Evolutionary conservation across 306 rosid genomes (phyloP).

Genomic region (Comarum palustre): DNA sequence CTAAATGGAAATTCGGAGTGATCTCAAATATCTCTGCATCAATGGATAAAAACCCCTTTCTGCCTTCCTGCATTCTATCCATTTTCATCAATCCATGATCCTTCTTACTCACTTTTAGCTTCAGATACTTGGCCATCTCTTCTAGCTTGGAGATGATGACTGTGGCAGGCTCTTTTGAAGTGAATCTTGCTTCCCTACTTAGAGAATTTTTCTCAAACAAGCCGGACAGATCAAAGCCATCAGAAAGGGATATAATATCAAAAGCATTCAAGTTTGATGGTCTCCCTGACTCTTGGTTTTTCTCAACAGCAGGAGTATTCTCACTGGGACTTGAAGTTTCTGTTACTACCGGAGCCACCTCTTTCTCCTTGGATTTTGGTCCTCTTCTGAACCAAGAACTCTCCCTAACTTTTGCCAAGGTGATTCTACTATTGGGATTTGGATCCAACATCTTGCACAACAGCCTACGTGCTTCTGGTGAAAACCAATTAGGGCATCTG

Average conservation of each 20-base stretch:
- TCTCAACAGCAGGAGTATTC: slow-evolving; percentile 31
- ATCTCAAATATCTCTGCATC: slow-evolving; percentile 82
- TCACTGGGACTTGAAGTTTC: slow-evolving; percentile 32
- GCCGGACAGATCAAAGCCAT: slow-evolving; percentile 68
- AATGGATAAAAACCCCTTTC: slow-evolving; percentile 64
- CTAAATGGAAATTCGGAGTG: slow-evolving; percentile 68
- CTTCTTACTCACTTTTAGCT: slow-evolving; percentile 64
- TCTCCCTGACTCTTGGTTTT: slow-evolving; percentile 38
- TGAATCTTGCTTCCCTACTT: slow-evolving; percentile 59
- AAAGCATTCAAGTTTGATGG: slow-evolving; percentile 71
- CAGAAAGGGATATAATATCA: slow-evolving; percentile 69
- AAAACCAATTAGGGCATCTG: slow-evolving; percentile 67
- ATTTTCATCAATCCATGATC: slow-evolving; percentile 61
- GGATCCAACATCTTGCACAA: slow-evolving; percentile 62
- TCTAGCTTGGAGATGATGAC: slow-evolving; percentile 65
- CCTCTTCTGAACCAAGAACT: slow-evolving; percentile 61
- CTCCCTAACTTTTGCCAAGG: slow-evolving; percentile 55
- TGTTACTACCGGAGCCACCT: slow-evolving; percentile 27
- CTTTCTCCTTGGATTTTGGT: slow-evolving; percentile 28
- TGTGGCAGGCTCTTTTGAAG: slow-evolving; percentile 62
- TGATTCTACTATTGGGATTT: slow-evolving; percentile 55
- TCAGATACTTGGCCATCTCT: slow-evolving; percentile 55
- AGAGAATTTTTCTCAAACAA: slow-evolving; percentile 48
- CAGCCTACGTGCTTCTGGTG: slow-evolving; percentile 56
- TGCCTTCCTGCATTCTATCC: slow-evolving; percentile 57